Evolutionary conservation across 1,139 yeast species (phyloP), one percentile per base, ranked within the genome.

Genomic region (Cylindricascospora bacillispora): DNA sequence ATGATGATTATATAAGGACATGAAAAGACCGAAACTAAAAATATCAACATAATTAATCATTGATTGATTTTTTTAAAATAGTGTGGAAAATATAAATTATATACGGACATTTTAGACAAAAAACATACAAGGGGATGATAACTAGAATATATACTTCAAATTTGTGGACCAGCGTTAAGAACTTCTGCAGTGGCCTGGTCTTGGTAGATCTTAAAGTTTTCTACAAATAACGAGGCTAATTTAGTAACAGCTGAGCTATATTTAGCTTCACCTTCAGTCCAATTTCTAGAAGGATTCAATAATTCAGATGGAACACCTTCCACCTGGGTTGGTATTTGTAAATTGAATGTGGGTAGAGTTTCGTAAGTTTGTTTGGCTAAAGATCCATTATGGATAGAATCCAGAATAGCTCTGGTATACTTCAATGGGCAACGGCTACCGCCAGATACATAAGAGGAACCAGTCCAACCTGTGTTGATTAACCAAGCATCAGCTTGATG

Each of bases 391-490:
- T 89, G 97, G 52, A 89, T 86, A 31, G 95, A 76, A 58, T 89
- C 95, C 56, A 89, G 70, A 43, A 89, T 86, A 39, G 95, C 94
- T 67, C 98, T 80, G 40, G 98, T 89, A 74, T 85, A 86, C 63
- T 89, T 89, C 62, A 89, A 74, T 36, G 97, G 92, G 65, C 97
- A 89, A 67, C 98, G 80, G 69, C 81, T 78, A 56, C 97, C 98
- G 49, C 97, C 97, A 58, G 76, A 71, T 39, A 83, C 68, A 46
- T 81, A 93, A 41, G 93, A 79, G 46, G 89, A 74, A 44, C 98
- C 98, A 46, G 86, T 83, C 98, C 98, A 89, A 41, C 98, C 98
- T 46, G 98, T 89, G 68, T 89, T 89, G 57, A 89, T 73, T 59
- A 89, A 72, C 94, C 95, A 89, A 37, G 98, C 97, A 54, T 74